Conservation (phyloP, 352 stramenopile species). For the Globisporangium yorkense region DNA sequence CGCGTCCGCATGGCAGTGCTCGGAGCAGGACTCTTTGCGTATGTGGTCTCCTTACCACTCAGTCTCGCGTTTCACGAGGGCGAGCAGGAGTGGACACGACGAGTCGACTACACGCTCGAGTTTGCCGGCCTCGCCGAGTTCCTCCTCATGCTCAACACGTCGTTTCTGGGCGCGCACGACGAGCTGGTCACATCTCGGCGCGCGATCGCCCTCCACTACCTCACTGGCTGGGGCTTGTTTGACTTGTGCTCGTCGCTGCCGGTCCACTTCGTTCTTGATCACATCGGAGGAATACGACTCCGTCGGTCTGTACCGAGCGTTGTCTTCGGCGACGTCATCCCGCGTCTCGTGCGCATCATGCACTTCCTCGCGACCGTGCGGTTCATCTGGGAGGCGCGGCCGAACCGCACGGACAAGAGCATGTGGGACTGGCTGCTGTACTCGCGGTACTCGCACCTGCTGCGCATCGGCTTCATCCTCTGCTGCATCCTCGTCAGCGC, state of each 20-base stretch:
- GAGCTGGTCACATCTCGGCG: conserved; percentile 2
- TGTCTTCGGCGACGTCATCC: neutral
- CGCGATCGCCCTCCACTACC: conserved; percentile 6
- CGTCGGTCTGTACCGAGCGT: neutral
- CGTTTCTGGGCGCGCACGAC: conserved; percentile 8
- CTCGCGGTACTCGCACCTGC: conserved; percentile 13
- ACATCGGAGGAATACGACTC: neutral
- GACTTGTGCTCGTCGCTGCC: conserved; percentile 5
- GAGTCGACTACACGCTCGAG: neutral
- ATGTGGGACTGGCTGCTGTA: conserved; percentile 9
- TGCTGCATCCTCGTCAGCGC: neutral
- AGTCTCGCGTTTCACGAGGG: neutral
- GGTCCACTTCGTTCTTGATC: neutral
- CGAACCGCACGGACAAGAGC: neutral
- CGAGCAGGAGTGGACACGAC: neutral
- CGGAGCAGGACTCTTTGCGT: neutral
- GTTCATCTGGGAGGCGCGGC: neutral
- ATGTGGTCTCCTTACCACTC: conserved; percentile 7
- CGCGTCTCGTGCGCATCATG: conserved; percentile 1
- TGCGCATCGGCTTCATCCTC: conserved; percentile 8
- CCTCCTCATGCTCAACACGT: conserved; percentile 10
- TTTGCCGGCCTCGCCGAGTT: conserved; percentile 1
- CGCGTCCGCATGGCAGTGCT: neutral
- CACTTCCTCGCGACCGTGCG: conserved; percentile 1
- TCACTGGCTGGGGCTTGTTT: conserved; percentile 2